Base-by-base conservation (phyloP, 2,329 filamentous ascomycete species). In the Hypoxylon sp. region DNA sequence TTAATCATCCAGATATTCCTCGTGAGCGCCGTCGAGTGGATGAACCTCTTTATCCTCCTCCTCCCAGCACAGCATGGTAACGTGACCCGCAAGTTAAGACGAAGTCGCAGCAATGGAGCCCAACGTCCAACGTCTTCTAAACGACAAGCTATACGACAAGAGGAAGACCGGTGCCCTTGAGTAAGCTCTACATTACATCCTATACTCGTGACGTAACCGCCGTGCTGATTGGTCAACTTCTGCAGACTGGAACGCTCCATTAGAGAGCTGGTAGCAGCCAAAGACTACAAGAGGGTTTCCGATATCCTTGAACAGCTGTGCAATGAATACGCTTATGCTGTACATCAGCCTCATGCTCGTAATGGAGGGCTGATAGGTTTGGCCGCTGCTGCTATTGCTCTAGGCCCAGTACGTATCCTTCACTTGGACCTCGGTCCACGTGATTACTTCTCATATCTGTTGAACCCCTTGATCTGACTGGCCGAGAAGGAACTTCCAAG, bases 91-190 rank as follows among this genome's bases (percentile, higher is more conserved):
- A 59, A 65, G 56, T 53, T 11, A 48, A 35, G 33, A 57, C 54
- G 42, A 63, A 60, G 51, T 63, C 61, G 44, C 64, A 77, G 77
- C 65, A 76, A 98, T 98, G 95, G 95, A 98, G 85, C 86, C 89
- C 77, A 91, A 90, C 79, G 93, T 98, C 79, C 94, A 97, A 82
- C 93, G 95, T 75, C 88, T 95, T 74, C 86, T 99, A 79, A 97
- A 97, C 80, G 96, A 99, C 84, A 99, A 98, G 88, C 91, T 98
- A 79, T 99, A 99, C 81, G 96, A 99, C 80, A 97, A 97, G 85
- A 90, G 97, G 79, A 99, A 99, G 82, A 91, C 94, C 77, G 96
- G 96, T 72, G 96, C 97, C 75, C 89, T 99, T 64, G 96, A 99
- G 94, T 97, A 90, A 77, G 92, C 84, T 50, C 51, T 27, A 42